Evolutionary conservation across 2,329 filamentous ascomycete genomes (phyloP).

Genomic region (Fusarium sp.): DNA sequence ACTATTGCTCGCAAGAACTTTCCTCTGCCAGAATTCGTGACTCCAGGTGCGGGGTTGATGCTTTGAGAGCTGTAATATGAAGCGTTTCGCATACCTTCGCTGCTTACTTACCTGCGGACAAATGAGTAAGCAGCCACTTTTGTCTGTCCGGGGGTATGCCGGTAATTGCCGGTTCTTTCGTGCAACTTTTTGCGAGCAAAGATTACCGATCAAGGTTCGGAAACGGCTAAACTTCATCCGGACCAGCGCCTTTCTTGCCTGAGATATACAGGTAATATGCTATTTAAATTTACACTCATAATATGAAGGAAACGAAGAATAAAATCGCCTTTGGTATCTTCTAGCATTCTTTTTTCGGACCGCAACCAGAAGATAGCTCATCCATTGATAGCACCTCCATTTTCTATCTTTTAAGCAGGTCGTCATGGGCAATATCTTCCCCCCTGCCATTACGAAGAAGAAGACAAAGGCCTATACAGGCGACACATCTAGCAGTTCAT

Average conservation of each 20-base stretch:
- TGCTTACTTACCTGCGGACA: not conserved
- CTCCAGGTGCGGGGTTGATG: not conserved
- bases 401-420: too few species aligned
- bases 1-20: conserved; percentile 22
- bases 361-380: too few species aligned
- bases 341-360: too few species aligned
- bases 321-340: too few species aligned
- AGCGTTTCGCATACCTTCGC: not conserved
- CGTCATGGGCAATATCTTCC: too few species aligned
- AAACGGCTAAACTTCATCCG: too few species aligned
- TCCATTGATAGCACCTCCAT: too few species aligned
- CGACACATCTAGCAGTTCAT: not conserved
- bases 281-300: too few species aligned
- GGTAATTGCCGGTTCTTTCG: too few species aligned
- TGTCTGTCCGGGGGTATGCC: not conserved
- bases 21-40: not conserved
- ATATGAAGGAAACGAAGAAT: too few species aligned
- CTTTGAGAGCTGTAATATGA: not conserved
- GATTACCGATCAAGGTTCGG: not conserved
- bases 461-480: not conserved
- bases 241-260: too few species aligned
- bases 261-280: too few species aligned
- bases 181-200: not conserved
- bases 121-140: not conserved
- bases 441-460: not conserved